Base-by-base conservation (phyloP, 345 rosid genomes). In the Hibiscus tridactylites region DNA sequence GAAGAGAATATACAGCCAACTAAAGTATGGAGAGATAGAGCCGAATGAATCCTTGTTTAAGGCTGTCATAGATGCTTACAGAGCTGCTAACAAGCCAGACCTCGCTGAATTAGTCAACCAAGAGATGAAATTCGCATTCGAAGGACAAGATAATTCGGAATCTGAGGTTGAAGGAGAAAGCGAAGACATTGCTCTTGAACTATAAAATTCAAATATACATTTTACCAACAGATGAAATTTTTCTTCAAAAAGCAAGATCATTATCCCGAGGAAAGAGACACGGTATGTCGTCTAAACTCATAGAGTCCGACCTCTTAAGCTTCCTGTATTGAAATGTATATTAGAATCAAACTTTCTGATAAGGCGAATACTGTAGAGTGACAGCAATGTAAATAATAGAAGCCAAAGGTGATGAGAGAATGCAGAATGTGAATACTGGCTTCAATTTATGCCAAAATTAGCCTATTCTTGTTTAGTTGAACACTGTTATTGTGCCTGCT, bases 41-140 rank as follows among this genome's bases (percentile, higher is more conserved):
- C 86, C 83, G 37, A 88, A 79, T 76, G 84, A 84, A 71, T 80
- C 88, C 42, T 78, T 91, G 80, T 85, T 87, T 59, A 84, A 73
- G 85, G 93, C 91, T 53, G 76, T 93, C 28, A 77, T 85, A 49
- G 83, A 83, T 70, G 98, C 91, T 54, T 91, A 83, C 71, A 82
- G 58, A 80, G 71, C 62, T 77, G 86, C 83, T 29, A 86, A 88
- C 74, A 83, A 93, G 83, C 78, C 76, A 62, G 97, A 89, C 60
- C 90, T 93, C 31, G 96, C 86, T 3, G 84, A 87, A 71, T 73
- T 81, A 73, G 91, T 88, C 26, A 83, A 75, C 74, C 85, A 83
- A 77, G 96, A 93, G 81, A 85, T 87, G 88, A 82, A 77, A 61
- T 78, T 82, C 71, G 87, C 84, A 19, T 81, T 84, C 59, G 89